Conservation (phyloP, 169 alveolate genomes). For the Plasmodium vinckei region DNA sequence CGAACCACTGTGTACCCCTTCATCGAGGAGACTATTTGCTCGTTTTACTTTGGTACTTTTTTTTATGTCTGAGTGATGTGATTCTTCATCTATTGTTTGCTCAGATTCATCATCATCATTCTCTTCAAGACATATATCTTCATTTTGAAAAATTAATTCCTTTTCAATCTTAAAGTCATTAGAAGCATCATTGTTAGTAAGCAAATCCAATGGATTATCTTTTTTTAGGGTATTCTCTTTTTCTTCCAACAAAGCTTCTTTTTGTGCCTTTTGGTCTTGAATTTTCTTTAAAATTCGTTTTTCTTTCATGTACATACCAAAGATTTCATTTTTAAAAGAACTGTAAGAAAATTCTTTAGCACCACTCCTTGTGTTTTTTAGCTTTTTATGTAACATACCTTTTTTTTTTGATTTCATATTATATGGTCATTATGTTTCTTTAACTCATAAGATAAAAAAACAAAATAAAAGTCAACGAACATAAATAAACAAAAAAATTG, state of each 20-base stretch:
- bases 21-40: background rate
- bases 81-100: background rate
- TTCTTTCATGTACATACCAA: conserved; percentile 50
- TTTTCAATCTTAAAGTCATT: background rate
- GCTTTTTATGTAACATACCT: conserved; percentile 8
- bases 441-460: background rate
- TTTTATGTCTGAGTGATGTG: no score
- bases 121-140: background rate
- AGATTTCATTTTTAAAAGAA: conserved; percentile 49
- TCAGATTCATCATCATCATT: background rate
- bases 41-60: background rate
- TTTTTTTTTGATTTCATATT: conserved; percentile 48
- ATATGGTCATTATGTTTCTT: conserved; percentile 16
- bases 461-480: no score
- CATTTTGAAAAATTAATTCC: background rate
- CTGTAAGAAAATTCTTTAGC: conserved; percentile 36
- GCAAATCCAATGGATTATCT: background rate
- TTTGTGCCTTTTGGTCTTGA: background rate
- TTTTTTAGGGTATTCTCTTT: background rate
- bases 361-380: conserved; percentile 3
- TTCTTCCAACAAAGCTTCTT: background rate
- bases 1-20: background rate
- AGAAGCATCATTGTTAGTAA: background rate
- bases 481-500: no score
- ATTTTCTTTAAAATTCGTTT: conserved; percentile 52